These are phyloP conservation scores for Flammula alnicola DNA, from an alignment of 1,284 basidiomycete species.

Conservation along the genomic window DNA sequence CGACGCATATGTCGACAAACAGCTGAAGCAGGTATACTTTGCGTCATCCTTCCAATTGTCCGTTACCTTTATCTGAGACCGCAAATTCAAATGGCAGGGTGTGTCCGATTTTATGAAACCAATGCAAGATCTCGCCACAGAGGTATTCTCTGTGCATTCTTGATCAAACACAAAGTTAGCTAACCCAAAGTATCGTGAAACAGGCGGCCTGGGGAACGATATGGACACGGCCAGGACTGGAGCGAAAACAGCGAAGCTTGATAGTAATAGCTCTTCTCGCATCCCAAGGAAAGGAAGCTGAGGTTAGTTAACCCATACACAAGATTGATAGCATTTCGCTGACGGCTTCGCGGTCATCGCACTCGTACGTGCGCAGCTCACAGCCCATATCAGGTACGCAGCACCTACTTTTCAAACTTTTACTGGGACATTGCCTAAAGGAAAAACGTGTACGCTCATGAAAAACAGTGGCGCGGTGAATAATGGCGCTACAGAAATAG, in stretches of 20 bases:
- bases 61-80: too few species aligned
- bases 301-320: constrained; percentile 37
- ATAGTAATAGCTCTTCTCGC: constrained; percentile 46
- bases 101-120: constrained; percentile 48
- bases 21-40: constrained; percentile 36
- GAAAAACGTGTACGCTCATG: neutral
- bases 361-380: constrained; percentile 29
- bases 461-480: constrained; percentile 40
- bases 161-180: neutral
- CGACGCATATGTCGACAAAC: constrained; percentile 44
- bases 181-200: neutral
- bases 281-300: constrained; percentile 43
- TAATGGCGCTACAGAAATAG: constrained; percentile 44
- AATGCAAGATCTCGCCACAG: constrained; percentile 49
- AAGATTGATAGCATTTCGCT: too few species aligned
- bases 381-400: constrained; percentile 41
- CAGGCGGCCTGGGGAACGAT: constrained; percentile 48
- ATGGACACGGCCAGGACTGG: constrained; percentile 48
- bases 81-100: constrained; percentile 27
- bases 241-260: constrained; percentile 47
- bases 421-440: constrained; percentile 1
- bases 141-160: constrained; percentile 26
- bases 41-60: too few species aligned
- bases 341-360: too few species aligned
- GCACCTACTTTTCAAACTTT: neutral